These are phyloP conservation scores for Pseudovirgaria hyperparasitica DNA, from an alignment of 2,329 filamentous ascomycete genomes.

Conservation along the genomic window DNA sequence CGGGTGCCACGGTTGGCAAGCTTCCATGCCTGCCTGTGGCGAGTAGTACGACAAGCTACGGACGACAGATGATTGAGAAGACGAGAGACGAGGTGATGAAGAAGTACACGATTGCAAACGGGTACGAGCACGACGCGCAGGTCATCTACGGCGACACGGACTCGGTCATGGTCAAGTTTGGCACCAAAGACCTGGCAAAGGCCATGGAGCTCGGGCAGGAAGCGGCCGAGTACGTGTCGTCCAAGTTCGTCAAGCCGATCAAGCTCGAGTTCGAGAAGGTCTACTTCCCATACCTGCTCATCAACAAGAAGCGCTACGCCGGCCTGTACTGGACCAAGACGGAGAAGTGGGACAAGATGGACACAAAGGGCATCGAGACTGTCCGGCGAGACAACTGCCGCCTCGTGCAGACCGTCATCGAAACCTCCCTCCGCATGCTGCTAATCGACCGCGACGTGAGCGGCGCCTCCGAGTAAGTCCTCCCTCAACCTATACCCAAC, in stretches of 20 bases:
- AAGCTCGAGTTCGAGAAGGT: slow-evolving; percentile 99
- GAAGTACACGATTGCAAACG: slow-evolving; percentile 83
- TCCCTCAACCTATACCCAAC: slow-evolving; percentile 2
- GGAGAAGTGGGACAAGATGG: slow-evolving; percentile 98
- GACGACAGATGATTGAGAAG: slow-evolving; percentile 97
- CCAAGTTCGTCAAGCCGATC: slow-evolving; percentile 91
- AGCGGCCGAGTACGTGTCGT: slow-evolving; percentile 75
- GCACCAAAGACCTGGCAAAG: slow-evolving; percentile 70
- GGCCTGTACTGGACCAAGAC: slow-evolving; percentile 96
- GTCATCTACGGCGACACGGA: slow-evolving; percentile 99
- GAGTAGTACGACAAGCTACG: slow-evolving; percentile 92
- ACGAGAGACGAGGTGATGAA: slow-evolving; percentile 92
- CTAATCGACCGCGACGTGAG: slow-evolving; percentile 84
- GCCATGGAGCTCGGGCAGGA: slow-evolving; percentile 95
- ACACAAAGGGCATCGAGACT: slow-evolving; percentile 98
- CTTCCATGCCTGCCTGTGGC: slow-evolving; percentile 90
- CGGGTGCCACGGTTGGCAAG: slow-evolving; percentile 91
- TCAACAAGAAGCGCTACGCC: slow-evolving; percentile 99
- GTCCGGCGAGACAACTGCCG: slow-evolving; percentile 94
- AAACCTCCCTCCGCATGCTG: slow-evolving; percentile 91
- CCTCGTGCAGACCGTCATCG: slow-evolving; percentile 91
- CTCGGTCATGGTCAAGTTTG: slow-evolving; percentile 99
- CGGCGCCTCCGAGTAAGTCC: slow-evolving; percentile 78
- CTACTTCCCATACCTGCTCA: slow-evolving; percentile 92
- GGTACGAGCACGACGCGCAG: slow-evolving; percentile 85